Evolutionary conservation across 2,329 filamentous ascomycete genomes (phyloP).

Genomic region (Thielaviopsis populi): DNA sequence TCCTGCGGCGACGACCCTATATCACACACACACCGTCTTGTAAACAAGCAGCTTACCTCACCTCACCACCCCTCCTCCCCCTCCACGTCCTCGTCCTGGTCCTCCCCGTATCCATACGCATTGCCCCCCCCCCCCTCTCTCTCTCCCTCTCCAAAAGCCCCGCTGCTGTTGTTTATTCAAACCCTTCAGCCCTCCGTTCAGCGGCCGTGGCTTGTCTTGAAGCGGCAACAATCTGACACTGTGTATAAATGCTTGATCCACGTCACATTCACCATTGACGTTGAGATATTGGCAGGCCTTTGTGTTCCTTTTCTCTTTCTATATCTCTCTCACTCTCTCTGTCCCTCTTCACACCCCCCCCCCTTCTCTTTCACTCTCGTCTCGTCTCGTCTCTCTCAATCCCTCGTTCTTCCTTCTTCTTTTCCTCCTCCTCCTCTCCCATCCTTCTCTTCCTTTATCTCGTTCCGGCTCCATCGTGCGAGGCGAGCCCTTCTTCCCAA

Average conservation of each 20-base stretch:
- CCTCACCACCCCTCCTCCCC: no score
- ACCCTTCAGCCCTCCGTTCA: not conserved
- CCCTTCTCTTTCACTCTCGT: not conserved
- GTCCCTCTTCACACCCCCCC: no score
- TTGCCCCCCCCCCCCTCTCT: not conserved
- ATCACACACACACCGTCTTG: no score
- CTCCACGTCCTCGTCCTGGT: not conserved
- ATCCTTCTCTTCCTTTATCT: not conserved
- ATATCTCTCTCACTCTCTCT: not conserved
- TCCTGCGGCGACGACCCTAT: not conserved
- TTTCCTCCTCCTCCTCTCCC: not conserved
- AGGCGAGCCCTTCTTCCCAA: not conserved
- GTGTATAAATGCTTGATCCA: not conserved
- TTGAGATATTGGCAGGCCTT: no score
- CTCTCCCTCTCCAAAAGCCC: not conserved
- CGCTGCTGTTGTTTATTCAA: not conserved
- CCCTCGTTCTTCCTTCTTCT: not conserved
- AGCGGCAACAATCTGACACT: not conserved
- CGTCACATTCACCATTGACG: not conserved
- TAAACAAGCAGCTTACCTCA: no score
- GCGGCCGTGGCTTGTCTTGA: not conserved
- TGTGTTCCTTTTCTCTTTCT: no score
- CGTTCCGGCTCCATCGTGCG: not conserved
- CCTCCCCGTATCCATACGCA: not conserved
- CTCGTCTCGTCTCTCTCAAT: not conserved